Conservation (phyloP, 164 flowering plant genomes). For the Sedum album region DNA sequence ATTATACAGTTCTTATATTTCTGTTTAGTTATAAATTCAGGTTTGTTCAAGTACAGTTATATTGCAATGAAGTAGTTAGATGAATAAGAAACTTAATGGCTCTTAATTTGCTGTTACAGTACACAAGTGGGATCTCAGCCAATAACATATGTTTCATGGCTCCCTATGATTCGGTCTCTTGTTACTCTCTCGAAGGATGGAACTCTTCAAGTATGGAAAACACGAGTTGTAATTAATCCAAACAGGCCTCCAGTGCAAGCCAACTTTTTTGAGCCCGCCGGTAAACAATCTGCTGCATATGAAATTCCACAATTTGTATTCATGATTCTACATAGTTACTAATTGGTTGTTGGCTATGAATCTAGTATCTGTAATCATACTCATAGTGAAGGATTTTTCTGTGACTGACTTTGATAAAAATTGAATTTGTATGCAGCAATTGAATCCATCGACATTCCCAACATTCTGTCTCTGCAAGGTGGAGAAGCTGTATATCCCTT, state of each 20-base stretch:
- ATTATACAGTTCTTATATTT: background rate
- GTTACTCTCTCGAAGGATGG: slow-evolving; percentile 92
- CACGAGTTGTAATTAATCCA: slow-evolving; percentile 65
- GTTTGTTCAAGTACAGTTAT: too few species aligned
- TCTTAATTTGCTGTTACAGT: slow-evolving; percentile 32
- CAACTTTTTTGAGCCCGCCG: slow-evolving; percentile 92
- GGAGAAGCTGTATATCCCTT: slow-evolving; percentile 95
- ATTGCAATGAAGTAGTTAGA: background rate
- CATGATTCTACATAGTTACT: background rate
- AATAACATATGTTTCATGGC: slow-evolving; percentile 77
- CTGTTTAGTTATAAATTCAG: too few species aligned
- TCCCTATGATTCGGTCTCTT: slow-evolving; percentile 62
- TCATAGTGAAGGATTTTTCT: too few species aligned
- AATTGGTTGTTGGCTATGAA: too few species aligned
- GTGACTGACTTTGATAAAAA: slow-evolving; percentile 5
- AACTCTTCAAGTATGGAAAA: slow-evolving; percentile 90
- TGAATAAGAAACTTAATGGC: background rate
- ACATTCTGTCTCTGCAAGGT: slow-evolving; percentile 82
- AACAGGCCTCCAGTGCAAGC: slow-evolving; percentile 83
- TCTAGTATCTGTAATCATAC: background rate
- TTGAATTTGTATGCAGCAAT: slow-evolving; percentile 45
- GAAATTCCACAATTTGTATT: background rate
- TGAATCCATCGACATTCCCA: slow-evolving; percentile 83
- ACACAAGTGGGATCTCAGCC: slow-evolving; percentile 94
- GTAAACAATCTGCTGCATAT: slow-evolving; percentile 32